Conservation (phyloP, 257 asterid genomes). For the Solanum medicagineum region DNA sequence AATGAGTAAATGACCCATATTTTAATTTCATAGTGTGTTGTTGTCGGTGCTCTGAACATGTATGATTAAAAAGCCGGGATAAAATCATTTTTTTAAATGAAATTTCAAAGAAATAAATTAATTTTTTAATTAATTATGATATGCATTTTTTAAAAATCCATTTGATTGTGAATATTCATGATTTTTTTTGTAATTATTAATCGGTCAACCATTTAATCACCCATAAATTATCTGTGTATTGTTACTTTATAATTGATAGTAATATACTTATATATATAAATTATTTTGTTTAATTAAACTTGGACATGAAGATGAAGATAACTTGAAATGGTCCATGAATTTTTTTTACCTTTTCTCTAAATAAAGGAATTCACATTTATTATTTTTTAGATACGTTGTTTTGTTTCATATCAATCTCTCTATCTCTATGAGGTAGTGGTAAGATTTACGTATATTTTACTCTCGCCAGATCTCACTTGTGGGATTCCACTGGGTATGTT, state of each 20-base stretch:
- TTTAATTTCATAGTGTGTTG: background rate
- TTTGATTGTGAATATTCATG: background rate
- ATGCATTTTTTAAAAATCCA: background rate
- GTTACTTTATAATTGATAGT: background rate
- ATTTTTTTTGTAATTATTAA: background rate
- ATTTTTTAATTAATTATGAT: background rate
- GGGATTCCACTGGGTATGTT: no score
- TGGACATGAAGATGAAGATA: background rate
- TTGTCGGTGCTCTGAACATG: background rate
- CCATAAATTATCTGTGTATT: background rate
- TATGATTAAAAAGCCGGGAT: background rate
- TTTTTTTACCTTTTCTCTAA: fast-evolving
- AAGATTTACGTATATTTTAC: no score
- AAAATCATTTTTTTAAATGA: no score
- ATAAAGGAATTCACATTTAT: background rate
- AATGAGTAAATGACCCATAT: background rate
- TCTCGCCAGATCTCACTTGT: no score
- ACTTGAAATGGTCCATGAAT: background rate
- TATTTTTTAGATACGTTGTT: background rate
- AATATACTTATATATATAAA: background rate
- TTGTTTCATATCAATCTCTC: no score
- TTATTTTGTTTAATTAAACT: background rate
- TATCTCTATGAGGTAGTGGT: no score
- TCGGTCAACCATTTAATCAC: background rate
- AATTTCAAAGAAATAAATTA: no score